Conservation (phyloP, 2,329 filamentous ascomycete species). For the Ophiostoma sp. region DNA sequence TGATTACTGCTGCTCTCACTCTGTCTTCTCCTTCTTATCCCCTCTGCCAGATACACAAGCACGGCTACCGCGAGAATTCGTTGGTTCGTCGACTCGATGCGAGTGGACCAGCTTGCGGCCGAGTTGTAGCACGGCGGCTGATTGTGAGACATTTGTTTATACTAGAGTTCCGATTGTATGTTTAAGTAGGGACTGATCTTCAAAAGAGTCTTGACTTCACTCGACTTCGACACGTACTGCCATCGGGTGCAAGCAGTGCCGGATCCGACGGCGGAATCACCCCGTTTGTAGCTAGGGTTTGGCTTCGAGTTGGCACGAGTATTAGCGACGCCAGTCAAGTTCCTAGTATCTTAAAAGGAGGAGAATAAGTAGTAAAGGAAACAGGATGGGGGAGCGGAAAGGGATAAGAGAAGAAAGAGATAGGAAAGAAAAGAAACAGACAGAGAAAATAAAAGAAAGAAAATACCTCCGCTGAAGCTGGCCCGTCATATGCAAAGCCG, state of each 20-base stretch:
- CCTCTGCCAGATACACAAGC: background rate
- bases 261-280: background rate
- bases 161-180: background rate
- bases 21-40: background rate
- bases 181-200: background rate
- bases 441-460: background rate
- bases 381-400: background rate
- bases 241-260: background rate
- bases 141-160: background rate
- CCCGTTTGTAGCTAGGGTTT: background rate
- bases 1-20: background rate
- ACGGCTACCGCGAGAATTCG: background rate
- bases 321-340: background rate
- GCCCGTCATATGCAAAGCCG: background rate
- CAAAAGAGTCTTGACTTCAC: background rate
- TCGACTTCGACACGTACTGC: background rate
- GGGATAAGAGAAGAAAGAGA: background rate
- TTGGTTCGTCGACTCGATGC: background rate
- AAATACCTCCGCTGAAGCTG: background rate
- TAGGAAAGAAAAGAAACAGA: background rate
- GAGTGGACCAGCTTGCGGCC: slow-evolving; percentile 8
- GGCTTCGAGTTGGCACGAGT: background rate
- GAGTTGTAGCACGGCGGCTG: slow-evolving; percentile 7
- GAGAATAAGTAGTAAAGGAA: too few species aligned
- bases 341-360: too few species aligned